Conservation (phyloP, 116 monocot species). For the Cymodocea nodosa region DNA sequence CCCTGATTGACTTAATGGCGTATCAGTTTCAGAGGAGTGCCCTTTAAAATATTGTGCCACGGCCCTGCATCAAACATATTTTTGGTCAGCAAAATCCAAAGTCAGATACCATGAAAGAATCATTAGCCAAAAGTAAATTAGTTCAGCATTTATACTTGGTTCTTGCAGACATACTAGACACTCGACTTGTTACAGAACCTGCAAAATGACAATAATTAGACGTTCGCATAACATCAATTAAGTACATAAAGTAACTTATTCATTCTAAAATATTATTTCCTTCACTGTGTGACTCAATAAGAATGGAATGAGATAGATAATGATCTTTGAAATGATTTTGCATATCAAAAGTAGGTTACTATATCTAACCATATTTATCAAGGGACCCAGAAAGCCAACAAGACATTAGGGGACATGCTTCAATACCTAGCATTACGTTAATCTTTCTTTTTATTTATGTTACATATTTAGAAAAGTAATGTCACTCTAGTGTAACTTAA, state of each 20-base stretch:
- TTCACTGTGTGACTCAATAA: not conserved
- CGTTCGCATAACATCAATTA: too few relatives aligned
- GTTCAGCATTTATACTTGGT: constrained; percentile 46
- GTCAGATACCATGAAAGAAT: not conserved
- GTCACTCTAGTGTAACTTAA: too few relatives aligned
- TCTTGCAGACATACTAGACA: constrained; percentile 43
- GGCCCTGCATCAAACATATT: constrained; percentile 29
- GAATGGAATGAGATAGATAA: too few relatives aligned
- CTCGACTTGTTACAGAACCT: constrained; percentile 22
- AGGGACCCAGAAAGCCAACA: too few relatives aligned
- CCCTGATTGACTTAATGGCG: constrained; percentile 17
- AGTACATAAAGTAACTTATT: not conserved
- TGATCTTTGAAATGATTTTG: too few relatives aligned
- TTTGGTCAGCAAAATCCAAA: not conserved
- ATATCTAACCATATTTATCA: too few relatives aligned
- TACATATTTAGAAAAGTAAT: too few relatives aligned
- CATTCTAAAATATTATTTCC: not conserved
- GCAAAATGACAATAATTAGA: not conserved
- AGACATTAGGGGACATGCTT: too few relatives aligned
- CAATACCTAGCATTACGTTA: too few relatives aligned
- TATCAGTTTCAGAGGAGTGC: constrained; percentile 21
- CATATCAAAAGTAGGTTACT: too few relatives aligned
- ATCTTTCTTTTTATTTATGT: too few relatives aligned
- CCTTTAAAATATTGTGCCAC: constrained; percentile 65
- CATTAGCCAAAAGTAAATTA: not conserved